These are phyloP conservation scores for Ophiocordyceps sinensis DNA, from an alignment of 2,329 filamentous ascomycete genomes.

Conservation along the genomic window DNA sequence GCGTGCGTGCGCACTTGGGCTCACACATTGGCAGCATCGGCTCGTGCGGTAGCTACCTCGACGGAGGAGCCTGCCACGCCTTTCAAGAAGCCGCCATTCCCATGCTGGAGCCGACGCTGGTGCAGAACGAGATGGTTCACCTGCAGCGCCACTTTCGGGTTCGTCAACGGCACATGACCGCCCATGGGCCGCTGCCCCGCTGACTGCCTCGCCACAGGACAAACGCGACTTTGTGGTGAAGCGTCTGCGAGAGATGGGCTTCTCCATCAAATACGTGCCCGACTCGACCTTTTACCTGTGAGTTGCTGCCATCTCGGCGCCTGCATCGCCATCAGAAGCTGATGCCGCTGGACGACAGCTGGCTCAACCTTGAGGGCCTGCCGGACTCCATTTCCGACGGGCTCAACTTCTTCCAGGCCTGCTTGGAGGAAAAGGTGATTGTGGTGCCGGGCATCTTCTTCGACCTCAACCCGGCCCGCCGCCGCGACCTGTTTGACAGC, in stretches of 20 bases:
- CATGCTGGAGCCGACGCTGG: slow-evolving; percentile 79
- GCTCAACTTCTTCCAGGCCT: slow-evolving; percentile 92
- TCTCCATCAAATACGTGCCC: slow-evolving; percentile 69
- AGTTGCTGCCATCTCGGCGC: slow-evolving; percentile 6
- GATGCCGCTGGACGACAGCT: slow-evolving; percentile 13
- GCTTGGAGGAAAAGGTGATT: slow-evolving; percentile 86
- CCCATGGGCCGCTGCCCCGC: not conserved
- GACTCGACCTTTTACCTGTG: slow-evolving; percentile 93
- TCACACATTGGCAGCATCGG: slow-evolving; percentile 42
- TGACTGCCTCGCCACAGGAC: slow-evolving; percentile 26
- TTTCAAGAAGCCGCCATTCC: slow-evolving; percentile 88
- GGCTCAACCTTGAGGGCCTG: slow-evolving; percentile 50
- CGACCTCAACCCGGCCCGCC: slow-evolving; percentile 79
- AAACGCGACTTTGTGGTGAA: slow-evolving; percentile 87
- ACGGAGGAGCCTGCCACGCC: slow-evolving; percentile 85
- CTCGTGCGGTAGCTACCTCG: slow-evolving; percentile 84
- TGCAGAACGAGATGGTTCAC: slow-evolving; percentile 74
- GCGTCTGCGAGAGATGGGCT: slow-evolving; percentile 73
- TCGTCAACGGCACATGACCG: not conserved
- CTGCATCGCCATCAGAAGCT: not conserved
- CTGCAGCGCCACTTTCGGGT: slow-evolving; percentile 75
- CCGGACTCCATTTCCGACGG: slow-evolving; percentile 80
- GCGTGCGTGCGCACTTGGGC: not conserved
- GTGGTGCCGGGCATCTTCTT: slow-evolving; percentile 98
- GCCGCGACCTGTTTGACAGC: slow-evolving; percentile 83